These are phyloP conservation scores for Euphorbia pulcherrima DNA, from an alignment of 345 rosid species.

Conservation along the genomic window DNA sequence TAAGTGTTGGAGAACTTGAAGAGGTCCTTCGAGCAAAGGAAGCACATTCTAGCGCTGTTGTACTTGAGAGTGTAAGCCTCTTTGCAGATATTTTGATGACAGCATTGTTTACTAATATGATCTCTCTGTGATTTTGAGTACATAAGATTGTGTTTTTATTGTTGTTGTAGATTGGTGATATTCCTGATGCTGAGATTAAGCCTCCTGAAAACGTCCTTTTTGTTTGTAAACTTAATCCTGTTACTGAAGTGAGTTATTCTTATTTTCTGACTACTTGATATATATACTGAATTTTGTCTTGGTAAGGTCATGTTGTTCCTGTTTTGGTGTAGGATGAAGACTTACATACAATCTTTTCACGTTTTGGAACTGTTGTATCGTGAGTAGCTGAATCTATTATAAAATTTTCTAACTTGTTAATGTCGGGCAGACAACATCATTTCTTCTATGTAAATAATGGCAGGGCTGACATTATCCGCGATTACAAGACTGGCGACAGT, in stretches of 20 bases:
- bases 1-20: conserved; percentile 62
- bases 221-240: conserved; percentile 96
- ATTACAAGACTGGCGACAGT: conserved; percentile 93
- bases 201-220: conserved; percentile 96
- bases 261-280: conserved; percentile 15
- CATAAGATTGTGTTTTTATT: conserved; percentile 7
- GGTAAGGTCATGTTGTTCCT: conserved; percentile 5
- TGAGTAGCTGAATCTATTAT: conserved; percentile 32
- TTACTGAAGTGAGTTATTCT: conserved; percentile 78
- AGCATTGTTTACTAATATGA: conserved; percentile 10
- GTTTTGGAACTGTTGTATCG: conserved; percentile 84
- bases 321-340: conserved; percentile 80
- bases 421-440: neutral
- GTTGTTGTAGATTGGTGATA: conserved; percentile 54
- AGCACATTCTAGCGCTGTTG: conserved; percentile 93
- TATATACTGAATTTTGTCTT: neutral
- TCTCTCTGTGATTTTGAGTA: neutral
- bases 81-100: conserved; percentile 10
- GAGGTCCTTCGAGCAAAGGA: conserved; percentile 71
- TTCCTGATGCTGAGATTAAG: conserved; percentile 76
- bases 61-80: conserved; percentile 82
- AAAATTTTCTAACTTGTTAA: conserved; percentile 6
- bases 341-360: conserved; percentile 87
- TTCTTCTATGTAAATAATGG: conserved; percentile 23
- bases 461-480: conserved; percentile 93